Evolutionary conservation across 148 eudicot species (phyloP).

Genomic region (Pharnaceum exiguum): DNA sequence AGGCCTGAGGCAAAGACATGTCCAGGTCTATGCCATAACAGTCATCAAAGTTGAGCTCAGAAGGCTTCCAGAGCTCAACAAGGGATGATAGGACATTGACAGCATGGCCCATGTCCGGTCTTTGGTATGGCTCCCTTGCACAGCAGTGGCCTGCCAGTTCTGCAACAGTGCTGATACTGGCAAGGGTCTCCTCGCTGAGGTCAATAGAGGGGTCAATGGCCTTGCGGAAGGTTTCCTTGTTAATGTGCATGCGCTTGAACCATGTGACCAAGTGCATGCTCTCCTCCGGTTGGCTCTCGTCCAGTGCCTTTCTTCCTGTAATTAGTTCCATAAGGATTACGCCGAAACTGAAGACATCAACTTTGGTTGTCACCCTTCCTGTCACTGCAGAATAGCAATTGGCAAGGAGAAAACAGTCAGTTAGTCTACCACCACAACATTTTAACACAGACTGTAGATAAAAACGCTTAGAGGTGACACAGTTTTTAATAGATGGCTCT

Average conservation of each 20-base stretch:
- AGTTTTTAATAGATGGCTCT: no score
- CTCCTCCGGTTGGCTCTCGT: constrained; percentile 92
- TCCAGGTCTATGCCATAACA: constrained; percentile 85
- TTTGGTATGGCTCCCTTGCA: constrained; percentile 87
- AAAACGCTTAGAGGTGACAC: no score
- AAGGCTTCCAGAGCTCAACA: constrained; percentile 84
- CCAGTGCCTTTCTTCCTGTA: constrained; percentile 84
- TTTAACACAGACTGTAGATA: no score
- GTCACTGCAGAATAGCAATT: constrained; percentile 60
- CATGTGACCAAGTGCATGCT: constrained; percentile 95
- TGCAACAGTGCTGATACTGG: constrained; percentile 78
- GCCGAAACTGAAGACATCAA: constrained; percentile 84
- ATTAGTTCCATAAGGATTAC: constrained; percentile 87
- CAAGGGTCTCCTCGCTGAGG: constrained; percentile 64
- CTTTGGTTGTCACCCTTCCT: constrained; percentile 91
- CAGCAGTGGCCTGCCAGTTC: constrained; percentile 96
- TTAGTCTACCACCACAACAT: no score
- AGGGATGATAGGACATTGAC: constrained; percentile 88
- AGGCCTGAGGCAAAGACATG: constrained; percentile 88
- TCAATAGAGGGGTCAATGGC: constrained; percentile 76
- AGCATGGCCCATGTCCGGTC: constrained; percentile 95
- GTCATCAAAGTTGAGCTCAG: constrained; percentile 53
- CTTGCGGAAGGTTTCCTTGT: constrained; percentile 80
- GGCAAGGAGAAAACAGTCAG: neutral
- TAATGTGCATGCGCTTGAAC: constrained; percentile 87